Conservation (phyloP, 208 protist species). For the Leishmania amazonensis region DNA sequence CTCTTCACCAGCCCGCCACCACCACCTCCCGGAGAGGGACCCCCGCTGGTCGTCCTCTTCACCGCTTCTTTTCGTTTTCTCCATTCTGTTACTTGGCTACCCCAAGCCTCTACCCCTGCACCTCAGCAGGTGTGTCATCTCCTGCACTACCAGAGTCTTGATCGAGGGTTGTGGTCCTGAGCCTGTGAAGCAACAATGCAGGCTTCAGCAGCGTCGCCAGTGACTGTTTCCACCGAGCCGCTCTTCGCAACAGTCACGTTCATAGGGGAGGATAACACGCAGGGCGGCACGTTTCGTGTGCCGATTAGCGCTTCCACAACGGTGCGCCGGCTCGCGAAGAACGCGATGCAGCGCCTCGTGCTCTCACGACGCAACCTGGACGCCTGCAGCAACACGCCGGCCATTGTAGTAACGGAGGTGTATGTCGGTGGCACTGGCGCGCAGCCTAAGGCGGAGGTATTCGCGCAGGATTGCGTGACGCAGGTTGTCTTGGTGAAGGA, state of each 20-base stretch:
- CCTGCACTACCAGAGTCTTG: neutral
- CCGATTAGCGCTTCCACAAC: slow-evolving; percentile 70
- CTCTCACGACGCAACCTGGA: slow-evolving; percentile 35
- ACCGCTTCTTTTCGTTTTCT: neutral
- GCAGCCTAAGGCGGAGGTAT: slow-evolving; percentile 70
- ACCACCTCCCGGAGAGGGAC: neutral
- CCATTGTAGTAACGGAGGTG: slow-evolving; percentile 70
- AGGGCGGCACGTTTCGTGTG: slow-evolving; percentile 65
- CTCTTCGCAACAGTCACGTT: slow-evolving; percentile 85
- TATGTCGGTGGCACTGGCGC: slow-evolving; percentile 58
- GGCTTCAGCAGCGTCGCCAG: neutral
- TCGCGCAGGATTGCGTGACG: slow-evolving; percentile 72
- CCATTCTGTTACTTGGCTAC: neutral
- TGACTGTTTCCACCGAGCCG: slow-evolving; percentile 29
- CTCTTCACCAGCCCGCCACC: neutral
- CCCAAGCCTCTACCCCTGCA: neutral
- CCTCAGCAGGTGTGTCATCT: neutral
- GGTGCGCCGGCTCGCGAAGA: slow-evolving; percentile 79
- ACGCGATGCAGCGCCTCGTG: slow-evolving; percentile 79
- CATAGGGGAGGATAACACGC: slow-evolving; percentile 38
- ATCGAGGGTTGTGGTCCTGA: neutral
- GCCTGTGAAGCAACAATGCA: neutral
- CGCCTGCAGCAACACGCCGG: slow-evolving; percentile 12
- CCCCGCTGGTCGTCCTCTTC: neutral
- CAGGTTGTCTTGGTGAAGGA: slow-evolving; percentile 68